Conservation (phyloP, 768 basidiomycete genomes). For the Mycena belliarum region DNA sequence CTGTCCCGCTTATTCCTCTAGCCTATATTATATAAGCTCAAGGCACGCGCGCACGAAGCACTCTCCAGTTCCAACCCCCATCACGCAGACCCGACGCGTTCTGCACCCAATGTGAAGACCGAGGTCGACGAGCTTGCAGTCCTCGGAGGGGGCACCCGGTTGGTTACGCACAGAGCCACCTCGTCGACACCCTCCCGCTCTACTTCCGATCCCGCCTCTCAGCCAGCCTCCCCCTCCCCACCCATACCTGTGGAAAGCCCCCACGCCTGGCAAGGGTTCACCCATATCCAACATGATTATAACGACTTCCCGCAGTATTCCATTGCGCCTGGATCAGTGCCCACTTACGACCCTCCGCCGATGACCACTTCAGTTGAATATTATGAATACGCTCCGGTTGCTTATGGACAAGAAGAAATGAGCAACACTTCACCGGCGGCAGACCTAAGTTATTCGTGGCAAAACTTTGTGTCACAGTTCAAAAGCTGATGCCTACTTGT, state of each 20-base stretch:
- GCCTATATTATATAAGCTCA: slow-evolving; percentile 64
- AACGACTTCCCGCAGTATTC: slow-evolving; percentile 22
- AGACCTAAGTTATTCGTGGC: slow-evolving; percentile 47
- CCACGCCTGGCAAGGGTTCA: slow-evolving; percentile 21
- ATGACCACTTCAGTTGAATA: slow-evolving; percentile 29
- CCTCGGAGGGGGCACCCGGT: slow-evolving; percentile 63
- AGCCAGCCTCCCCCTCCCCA: slow-evolving; percentile 48
- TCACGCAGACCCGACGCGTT: slow-evolving; percentile 31
- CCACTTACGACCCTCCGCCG: slow-evolving; percentile 31
- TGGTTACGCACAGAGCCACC: slow-evolving; percentile 52
- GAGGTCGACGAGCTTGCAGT: slow-evolving; percentile 65
- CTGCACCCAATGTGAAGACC: slow-evolving; percentile 49
- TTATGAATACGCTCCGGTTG: slow-evolving; percentile 18
- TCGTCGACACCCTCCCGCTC: slow-evolving; percentile 47
- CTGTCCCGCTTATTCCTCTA: slow-evolving; percentile 32
- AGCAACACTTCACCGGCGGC: slow-evolving; percentile 31
- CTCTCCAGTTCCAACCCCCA: slow-evolving; percentile 32
- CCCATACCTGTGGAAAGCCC: slow-evolving; percentile 19
- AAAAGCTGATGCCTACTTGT: slow-evolving; percentile 28
- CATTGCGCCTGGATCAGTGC: slow-evolving; percentile 15
- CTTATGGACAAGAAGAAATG: slow-evolving; percentile 17
- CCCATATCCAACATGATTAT: slow-evolving; percentile 20
- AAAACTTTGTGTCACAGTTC: slow-evolving; percentile 49
- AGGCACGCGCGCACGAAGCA: slow-evolving; percentile 51
- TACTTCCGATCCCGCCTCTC: slow-evolving; percentile 45